Evolutionary conservation across 78 protist species (phyloP).

Genomic region (Corallochytrium limacisporum): DNA sequence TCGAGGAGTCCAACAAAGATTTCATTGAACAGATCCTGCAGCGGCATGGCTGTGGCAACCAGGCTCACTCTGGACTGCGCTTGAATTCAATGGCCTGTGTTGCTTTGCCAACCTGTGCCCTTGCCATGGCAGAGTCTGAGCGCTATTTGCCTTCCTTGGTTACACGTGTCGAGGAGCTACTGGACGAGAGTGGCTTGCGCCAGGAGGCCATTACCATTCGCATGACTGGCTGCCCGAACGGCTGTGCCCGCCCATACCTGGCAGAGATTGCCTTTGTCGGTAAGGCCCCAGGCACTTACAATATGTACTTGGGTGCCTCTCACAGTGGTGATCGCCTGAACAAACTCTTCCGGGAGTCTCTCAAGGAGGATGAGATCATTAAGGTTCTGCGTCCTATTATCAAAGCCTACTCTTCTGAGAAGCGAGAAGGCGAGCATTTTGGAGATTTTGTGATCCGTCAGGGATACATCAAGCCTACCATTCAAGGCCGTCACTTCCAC

Average conservation of each 20-base stretch:
- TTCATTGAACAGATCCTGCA: slow-evolving; percentile 12
- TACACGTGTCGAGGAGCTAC: not conserved
- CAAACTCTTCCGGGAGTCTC: slow-evolving; percentile 19
- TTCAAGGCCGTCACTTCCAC: slow-evolving; percentile 13
- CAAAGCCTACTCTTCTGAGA: not conserved
- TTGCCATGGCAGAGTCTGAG: slow-evolving; percentile 62
- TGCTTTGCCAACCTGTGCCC: slow-evolving; percentile 60
- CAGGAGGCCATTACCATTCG: slow-evolving; percentile 35
- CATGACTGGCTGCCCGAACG: slow-evolving; percentile 70
- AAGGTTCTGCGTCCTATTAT: not conserved
- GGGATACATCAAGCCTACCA: not conserved
- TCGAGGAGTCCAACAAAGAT: not conserved
- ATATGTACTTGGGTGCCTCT: slow-evolving; percentile 32
- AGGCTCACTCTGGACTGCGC: slow-evolving; percentile 1
- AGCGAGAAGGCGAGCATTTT: slow-evolving; percentile 5
- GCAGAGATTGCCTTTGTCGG: slow-evolving; percentile 68
- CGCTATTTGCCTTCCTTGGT: slow-evolving; percentile 43
- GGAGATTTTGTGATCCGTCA: slow-evolving; percentile 36
- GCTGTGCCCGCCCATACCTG: slow-evolving; percentile 64
- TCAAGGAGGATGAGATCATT: slow-evolving; percentile 21
- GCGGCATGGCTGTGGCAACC: slow-evolving; percentile 17
- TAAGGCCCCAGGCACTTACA: slow-evolving; percentile 32
- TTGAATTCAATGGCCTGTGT: slow-evolving; percentile 61
- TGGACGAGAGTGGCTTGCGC: slow-evolving; percentile 25
- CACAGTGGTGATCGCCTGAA: slow-evolving; percentile 13